phyloP scores from a whole-genome alignment of 177 flowering plant genomes.

The Vitis hybrid region DNA sequence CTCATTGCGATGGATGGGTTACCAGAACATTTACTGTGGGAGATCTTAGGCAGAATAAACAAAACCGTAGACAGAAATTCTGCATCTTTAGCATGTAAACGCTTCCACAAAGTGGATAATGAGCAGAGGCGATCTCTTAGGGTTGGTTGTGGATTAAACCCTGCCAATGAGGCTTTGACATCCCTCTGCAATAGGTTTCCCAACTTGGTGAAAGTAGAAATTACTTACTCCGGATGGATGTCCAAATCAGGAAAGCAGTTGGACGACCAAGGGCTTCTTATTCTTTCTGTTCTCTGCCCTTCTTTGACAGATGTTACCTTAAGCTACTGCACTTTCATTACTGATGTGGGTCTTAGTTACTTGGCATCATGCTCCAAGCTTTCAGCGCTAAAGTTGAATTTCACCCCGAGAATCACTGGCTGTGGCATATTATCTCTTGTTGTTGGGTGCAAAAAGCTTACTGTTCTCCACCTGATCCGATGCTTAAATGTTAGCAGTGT shows the following conservation, averaged over 20 bases:
- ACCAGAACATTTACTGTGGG: constrained; percentile 71
- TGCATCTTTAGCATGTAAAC: constrained; percentile 62
- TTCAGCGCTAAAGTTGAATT: constrained; percentile 62
- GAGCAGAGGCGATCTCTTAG: constrained; percentile 64
- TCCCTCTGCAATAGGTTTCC: constrained; percentile 65
- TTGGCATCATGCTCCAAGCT: constrained; percentile 67
- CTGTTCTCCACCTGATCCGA: constrained; percentile 58
- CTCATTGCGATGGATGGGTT: constrained; percentile 50
- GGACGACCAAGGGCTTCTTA: constrained; percentile 66
- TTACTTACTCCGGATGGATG: constrained; percentile 78
- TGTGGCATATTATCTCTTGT: constrained; percentile 72
- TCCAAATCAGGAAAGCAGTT: constrained; percentile 78
- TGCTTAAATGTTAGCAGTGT: constrained; percentile 69
- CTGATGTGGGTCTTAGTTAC: constrained; percentile 64
- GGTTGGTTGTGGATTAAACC: constrained; percentile 76
- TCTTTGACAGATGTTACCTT: constrained; percentile 57
- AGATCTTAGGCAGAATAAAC: constrained; percentile 53
- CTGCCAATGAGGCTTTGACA: constrained; percentile 68
- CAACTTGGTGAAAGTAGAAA: constrained; percentile 58
- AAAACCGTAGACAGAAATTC: constrained; percentile 58
- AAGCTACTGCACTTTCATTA: constrained; percentile 73
- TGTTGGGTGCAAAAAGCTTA: constrained; percentile 70
- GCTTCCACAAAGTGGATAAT: constrained; percentile 49
- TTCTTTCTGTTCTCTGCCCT: constrained; percentile 56
- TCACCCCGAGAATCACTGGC: constrained; percentile 72